phyloP scores from a whole-genome alignment of 768 basidiomycete species.

The Amanita brunnescens region DNA sequence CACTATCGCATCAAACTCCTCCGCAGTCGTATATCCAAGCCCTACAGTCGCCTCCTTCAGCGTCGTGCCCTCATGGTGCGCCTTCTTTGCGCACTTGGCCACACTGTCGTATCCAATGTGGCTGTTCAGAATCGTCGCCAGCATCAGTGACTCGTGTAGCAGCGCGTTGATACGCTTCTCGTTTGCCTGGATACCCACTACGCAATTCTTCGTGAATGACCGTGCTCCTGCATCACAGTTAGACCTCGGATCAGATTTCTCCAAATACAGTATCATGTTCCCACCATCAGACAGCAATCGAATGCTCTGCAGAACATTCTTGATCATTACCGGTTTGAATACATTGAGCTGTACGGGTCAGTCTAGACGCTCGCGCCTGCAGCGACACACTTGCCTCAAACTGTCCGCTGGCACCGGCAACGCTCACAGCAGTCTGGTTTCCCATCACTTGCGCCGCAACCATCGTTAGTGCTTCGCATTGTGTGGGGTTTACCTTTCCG shows the following conservation, averaged over 20 bases:
- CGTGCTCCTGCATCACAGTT: conserved; percentile 50
- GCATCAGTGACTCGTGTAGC: conserved; percentile 93
- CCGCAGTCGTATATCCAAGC: conserved; percentile 76
- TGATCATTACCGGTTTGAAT: conserved; percentile 98
- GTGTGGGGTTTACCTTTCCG: conserved; percentile 98
- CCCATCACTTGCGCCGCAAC: conserved; percentile 98
- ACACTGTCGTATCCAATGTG: conserved; percentile 99
- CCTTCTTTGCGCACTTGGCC: conserved; percentile 97
- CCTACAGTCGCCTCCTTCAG: conserved; percentile 90
- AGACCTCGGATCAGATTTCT: conserved; percentile 8
- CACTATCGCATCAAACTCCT: conserved; percentile 94
- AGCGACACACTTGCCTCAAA: conserved; percentile 66
- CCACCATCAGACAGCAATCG: conserved; percentile 86
- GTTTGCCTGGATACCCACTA: conserved; percentile 94
- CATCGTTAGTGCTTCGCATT: conserved; percentile 98
- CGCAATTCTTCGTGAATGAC: conserved; percentile 95
- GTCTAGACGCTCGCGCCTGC: background rate
- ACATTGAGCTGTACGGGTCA: conserved; percentile 75
- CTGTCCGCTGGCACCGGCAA: conserved; percentile 93
- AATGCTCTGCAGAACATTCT: conserved; percentile 95
- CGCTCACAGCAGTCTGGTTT: conserved; percentile 86
- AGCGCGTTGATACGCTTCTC: conserved; percentile 85
- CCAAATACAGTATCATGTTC: conserved; percentile 14
- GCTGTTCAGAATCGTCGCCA: conserved; percentile 95
- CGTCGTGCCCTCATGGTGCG: conserved; percentile 97